Base-by-base conservation (phyloP, 2,329 filamentous ascomycete genomes). In the Aspergillus tanneri region DNA sequence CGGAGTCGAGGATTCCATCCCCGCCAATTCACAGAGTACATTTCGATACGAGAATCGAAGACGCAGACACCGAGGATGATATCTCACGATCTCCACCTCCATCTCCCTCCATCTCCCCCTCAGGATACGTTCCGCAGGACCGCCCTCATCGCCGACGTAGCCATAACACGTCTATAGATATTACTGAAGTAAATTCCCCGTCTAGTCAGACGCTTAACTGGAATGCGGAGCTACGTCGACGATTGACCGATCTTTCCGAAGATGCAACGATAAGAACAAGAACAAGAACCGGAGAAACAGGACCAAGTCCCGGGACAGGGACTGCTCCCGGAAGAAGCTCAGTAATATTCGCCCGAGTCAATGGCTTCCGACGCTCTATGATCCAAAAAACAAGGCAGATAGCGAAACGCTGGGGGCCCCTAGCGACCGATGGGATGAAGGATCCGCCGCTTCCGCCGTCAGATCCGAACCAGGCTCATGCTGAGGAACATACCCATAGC, bases 121-220 rank as follows among this genome's bases (percentile, higher is more conserved):
- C 37, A 54, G 19, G 49, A 54, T 12, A 27, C 25, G 2, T 16
- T 18, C 5, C 14, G 2, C 30, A 34, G 14, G 30, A n/a, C n/a
- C n/a, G 30, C n/a, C 19, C 30, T 10, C n/a, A n/a, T n/a, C n/a
- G n/a, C 25, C 25, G 25, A 28, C 3, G 40, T 36, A 5, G 23
- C 27, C n/a, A 44, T 2, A 61, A 64, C 18, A 56, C 55, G 4
- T 58, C 65, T 0, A 45, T 51, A 9, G 65, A 68, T 44, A 60
- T 67, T n/a, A 47, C 65, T 4, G 63, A 66, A 22, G 53, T 52
- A 2, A 47, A 49, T 0, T 30, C 37, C 3, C 47, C 46, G n/a
- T 45, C 51, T 8, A 38, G 43, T n/a, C 51, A 23, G 5, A 19
- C 10, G 43, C 11, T 24, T 1, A 12, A 11, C 10, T 37, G 2